phyloP scores from a whole-genome alignment of 768 basidiomycete species.

The Atractiella rhizophila region DNA sequence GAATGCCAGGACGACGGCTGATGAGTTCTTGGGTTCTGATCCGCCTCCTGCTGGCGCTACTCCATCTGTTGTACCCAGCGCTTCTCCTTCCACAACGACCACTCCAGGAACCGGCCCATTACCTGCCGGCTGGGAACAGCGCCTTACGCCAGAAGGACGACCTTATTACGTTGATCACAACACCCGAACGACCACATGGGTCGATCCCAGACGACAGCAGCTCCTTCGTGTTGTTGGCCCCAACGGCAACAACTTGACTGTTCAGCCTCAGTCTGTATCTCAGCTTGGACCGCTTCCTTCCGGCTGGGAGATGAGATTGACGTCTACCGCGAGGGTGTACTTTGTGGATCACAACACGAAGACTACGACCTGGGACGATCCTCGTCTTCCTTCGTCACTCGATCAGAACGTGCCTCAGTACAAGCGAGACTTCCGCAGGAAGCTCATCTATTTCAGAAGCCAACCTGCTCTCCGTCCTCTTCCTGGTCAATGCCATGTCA shows the following conservation, averaged over 20 bases:
- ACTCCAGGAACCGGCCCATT: conserved; percentile 61
- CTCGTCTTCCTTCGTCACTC: conserved; percentile 74
- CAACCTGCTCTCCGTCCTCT: conserved; percentile 95
- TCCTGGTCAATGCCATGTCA: conserved; percentile 97
- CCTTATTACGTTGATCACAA: conserved; percentile 99
- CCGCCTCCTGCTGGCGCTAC: conserved; percentile 11
- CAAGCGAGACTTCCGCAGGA: conserved; percentile 97
- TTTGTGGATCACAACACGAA: conserved; percentile 99
- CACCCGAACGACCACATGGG: conserved; percentile 98
- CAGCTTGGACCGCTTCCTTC: conserved; percentile 90
- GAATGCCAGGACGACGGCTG: conserved; percentile 32
- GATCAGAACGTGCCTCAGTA: conserved; percentile 97
- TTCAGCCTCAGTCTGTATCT: conserved; percentile 84
- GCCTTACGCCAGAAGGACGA: conserved; percentile 90
- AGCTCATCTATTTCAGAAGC: conserved; percentile 96
- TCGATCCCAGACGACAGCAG: conserved; percentile 89
- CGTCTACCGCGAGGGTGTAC: conserved; percentile 89
- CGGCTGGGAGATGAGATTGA: conserved; percentile 99
- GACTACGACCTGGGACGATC: conserved; percentile 99
- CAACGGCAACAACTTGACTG: conserved; percentile 55
- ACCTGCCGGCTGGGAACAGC: conserved; percentile 96
- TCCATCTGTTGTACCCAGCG: conserved; percentile 14
- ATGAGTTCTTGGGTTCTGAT: conserved; percentile 18
- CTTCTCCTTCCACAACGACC: conserved; percentile 24
- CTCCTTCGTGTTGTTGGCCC: conserved; percentile 92